phyloP scores from a whole-genome alignment of 495 filamentous ascomycete genomes.

The Pyronema domesticum region DNA sequence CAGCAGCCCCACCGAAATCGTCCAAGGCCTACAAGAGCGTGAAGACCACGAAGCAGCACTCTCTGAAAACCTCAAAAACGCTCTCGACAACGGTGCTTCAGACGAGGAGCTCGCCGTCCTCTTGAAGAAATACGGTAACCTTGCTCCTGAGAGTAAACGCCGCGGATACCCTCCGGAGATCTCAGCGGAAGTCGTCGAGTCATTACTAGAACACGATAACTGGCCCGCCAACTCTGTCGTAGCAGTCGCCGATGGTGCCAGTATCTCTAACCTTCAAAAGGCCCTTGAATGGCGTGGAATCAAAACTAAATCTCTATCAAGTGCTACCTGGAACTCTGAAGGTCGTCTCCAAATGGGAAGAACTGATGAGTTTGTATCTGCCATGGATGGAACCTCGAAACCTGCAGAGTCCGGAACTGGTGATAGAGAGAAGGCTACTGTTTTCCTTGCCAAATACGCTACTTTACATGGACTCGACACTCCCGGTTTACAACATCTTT shows the following conservation, averaged over 20 bases:
- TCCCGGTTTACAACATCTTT: conserved; percentile 16
- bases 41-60: neutral
- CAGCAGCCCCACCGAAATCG: neutral
- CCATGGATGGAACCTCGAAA: neutral
- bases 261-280: neutral
- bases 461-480: conserved; percentile 12
- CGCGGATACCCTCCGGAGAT: conserved; percentile 12
- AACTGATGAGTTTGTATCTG: conserved; percentile 12
- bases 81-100: neutral
- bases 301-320: conserved; percentile 2
- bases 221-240: conserved; percentile 18
- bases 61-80: neutral
- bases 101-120: neutral
- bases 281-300: conserved; percentile 7
- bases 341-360: conserved; percentile 14
- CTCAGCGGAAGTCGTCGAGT: conserved; percentile 4
- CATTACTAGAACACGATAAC: conserved; percentile 17
- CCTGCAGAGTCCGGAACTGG: neutral
- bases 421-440: conserved; percentile 8
- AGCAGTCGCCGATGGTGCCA: conserved; percentile 3
- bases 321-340: conserved; percentile 11
- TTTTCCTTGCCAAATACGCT: conserved; percentile 18
- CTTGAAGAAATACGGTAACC: neutral
- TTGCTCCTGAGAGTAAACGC: neutral
- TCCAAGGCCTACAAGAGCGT: neutral